These are phyloP conservation scores for Meredithiella fracta DNA, from an alignment of 2,329 filamentous ascomycete species.

Conservation along the genomic window DNA sequence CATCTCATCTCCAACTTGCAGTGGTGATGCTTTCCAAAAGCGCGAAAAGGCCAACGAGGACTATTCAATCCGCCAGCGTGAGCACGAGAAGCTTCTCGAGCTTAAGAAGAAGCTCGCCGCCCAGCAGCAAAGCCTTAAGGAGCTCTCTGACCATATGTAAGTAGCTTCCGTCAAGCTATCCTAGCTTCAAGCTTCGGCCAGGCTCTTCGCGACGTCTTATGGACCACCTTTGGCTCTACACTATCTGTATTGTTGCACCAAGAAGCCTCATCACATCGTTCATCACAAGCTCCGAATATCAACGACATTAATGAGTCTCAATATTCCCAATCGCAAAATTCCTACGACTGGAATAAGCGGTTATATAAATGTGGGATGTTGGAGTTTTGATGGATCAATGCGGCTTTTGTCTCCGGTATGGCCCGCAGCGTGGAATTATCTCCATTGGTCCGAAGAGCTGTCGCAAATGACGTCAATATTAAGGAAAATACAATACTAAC, in stretches of 20 bases:
- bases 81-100: slow-evolving; percentile 73
- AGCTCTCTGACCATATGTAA: slow-evolving; percentile 76
- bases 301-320: too few relatives aligned
- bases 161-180: slow-evolving; percentile 18
- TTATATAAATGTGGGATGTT: not conserved
- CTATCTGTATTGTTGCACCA: too few relatives aligned
- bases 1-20: not conserved
- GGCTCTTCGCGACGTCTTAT: too few relatives aligned
- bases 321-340: too few relatives aligned
- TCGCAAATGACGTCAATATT: too few relatives aligned
- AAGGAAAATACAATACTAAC: not conserved
- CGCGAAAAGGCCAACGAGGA: slow-evolving; percentile 81
- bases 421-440: not conserved
- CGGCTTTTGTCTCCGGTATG: not conserved
- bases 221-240: too few relatives aligned
- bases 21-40: slow-evolving; percentile 79
- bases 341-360: too few relatives aligned
- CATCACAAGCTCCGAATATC: too few relatives aligned
- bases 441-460: not conserved
- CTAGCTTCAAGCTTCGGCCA: too few relatives aligned
- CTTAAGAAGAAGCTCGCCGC: slow-evolving; percentile 58
- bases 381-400: not conserved
- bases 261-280: not conserved
- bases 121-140: slow-evolving; percentile 69
- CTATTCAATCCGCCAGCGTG: slow-evolving; percentile 68